These are phyloP conservation scores for Termitomyces sp. DNA, from an alignment of 768 basidiomycete species.

Conservation along the genomic window DNA sequence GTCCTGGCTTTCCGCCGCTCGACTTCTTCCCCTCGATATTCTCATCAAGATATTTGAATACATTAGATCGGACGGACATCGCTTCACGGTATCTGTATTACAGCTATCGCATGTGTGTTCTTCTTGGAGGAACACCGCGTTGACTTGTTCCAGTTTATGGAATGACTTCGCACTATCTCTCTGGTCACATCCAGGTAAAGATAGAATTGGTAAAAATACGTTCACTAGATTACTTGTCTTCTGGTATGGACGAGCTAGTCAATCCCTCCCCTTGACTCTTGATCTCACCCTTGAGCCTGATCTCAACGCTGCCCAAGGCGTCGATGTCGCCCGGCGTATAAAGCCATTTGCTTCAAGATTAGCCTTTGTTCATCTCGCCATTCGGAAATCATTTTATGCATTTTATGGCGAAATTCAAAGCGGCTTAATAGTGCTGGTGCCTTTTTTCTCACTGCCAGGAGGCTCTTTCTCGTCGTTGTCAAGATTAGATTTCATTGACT, in stretches of 20 bases:
- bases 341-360: background rate
- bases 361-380: too few species aligned
- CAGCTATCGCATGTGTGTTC: background rate
- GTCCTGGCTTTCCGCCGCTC: background rate
- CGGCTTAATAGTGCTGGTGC: too few species aligned
- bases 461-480: background rate
- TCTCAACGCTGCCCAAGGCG: background rate
- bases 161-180: background rate
- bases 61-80: background rate
- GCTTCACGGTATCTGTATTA: background rate
- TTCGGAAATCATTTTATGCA: background rate
- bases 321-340: background rate
- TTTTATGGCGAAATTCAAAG: background rate
- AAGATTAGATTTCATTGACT: too few species aligned
- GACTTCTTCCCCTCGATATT: background rate
- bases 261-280: background rate
- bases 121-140: background rate
- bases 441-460: background rate
- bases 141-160: background rate
- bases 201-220: background rate
- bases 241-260: background rate
- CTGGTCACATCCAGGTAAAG: background rate
- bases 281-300: background rate
- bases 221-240: background rate
- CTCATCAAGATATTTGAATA: background rate